Base-by-base conservation (phyloP, 2,329 filamentous ascomycete genomes). In the Pyrenochaeta sp. region DNA sequence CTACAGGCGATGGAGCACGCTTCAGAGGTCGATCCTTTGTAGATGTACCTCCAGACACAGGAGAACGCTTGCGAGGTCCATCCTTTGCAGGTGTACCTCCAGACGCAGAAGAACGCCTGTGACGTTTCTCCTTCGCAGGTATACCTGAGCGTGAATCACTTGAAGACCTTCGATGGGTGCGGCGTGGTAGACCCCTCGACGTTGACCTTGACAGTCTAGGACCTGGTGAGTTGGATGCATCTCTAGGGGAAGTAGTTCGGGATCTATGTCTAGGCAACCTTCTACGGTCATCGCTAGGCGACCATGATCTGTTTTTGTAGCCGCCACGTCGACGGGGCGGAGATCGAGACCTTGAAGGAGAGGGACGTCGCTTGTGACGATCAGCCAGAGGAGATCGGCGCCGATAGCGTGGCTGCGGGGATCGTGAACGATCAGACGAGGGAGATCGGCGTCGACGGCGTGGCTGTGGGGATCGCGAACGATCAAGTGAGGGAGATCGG, bases 181-280 rank as follows among this genome's bases (percentile, higher is more conserved):
- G 68, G 39, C 65, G 72, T 15, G 62, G 61, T 15, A 65, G 61
- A 5, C 53, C 61, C 29, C 57, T 60, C 29, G 67, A 67, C 29
- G 49, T 53, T 26, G 68, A 67, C 45, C 53, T 51, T 41, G 72
- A 74, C 60, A 71, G 41, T 55, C 65, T 81, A 73, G 76, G 72
- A 68, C 75, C 75, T 73, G 71, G 79, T 80, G 80, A 82, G 77
- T 77, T 77, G 60, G 76, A 77, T 64, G 73, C 73, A 59, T 73
- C 67, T 73, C 68, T 72, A 60, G 73, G 74, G 67, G 74, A 71
- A 57, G 60, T 67, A 66, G 78, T 78, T 74, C 76, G 72, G 61
- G 73, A 69, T 69, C 73, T 74, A 69, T 75, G 63, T 36, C 48
- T 57, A 20, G 53, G 50, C 44, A 58, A 58, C 51, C 60, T 64